Conservation (phyloP, 2,329 filamentous ascomycete genomes). For the Emericellopsis atlantica region DNA sequence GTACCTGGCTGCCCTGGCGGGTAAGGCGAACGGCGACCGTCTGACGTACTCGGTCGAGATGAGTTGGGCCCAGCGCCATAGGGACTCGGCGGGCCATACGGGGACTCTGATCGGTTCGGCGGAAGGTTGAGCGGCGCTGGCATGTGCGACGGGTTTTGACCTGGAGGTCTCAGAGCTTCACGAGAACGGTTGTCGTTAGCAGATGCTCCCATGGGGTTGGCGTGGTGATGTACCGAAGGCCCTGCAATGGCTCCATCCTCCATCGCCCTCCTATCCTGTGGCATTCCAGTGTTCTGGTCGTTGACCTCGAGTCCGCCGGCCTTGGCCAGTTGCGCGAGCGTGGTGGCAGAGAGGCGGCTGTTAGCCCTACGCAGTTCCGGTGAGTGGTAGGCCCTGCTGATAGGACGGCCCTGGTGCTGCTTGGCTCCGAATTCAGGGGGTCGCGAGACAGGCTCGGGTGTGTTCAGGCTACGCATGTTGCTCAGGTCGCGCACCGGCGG, state of each 20-base stretch:
- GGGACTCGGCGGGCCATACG: slow-evolving; percentile 17
- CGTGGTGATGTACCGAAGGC: slow-evolving; percentile 38
- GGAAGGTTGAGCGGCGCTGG: slow-evolving; percentile 26
- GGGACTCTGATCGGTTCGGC: slow-evolving; percentile 28
- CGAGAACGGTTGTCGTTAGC: slow-evolving; percentile 41
- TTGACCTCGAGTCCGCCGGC: slow-evolving; percentile 41
- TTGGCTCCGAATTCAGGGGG: slow-evolving; percentile 66
- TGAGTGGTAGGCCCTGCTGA: slow-evolving; percentile 56
- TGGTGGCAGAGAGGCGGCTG: slow-evolving; percentile 71
- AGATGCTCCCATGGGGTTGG: slow-evolving; percentile 35
- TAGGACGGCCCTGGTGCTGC: slow-evolving; percentile 54
- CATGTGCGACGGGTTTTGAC: slow-evolving; percentile 20
- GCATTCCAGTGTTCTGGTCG: slow-evolving; percentile 16
- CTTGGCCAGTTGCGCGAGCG: slow-evolving; percentile 66
- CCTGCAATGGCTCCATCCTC: slow-evolving; percentile 21
- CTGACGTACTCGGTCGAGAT: slow-evolving; percentile 15
- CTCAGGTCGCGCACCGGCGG: slow-evolving; percentile 37
- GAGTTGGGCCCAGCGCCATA: slow-evolving; percentile 17
- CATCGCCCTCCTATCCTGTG: slow-evolving; percentile 15
- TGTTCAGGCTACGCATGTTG: slow-evolving; percentile 41
- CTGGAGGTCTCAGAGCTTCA: slow-evolving; percentile 34
- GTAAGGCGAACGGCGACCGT: slow-evolving; percentile 17
- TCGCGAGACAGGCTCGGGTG: slow-evolving; percentile 62
- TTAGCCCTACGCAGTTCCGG: slow-evolving; percentile 70
- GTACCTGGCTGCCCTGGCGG: slow-evolving; percentile 10